A percentile compares a stretch with the other conserved stretches of the same genome.
Evolutionary conservation across 192 early-diverging fungal species (phyloP).

Genomic region (Podila epigama): DNA sequence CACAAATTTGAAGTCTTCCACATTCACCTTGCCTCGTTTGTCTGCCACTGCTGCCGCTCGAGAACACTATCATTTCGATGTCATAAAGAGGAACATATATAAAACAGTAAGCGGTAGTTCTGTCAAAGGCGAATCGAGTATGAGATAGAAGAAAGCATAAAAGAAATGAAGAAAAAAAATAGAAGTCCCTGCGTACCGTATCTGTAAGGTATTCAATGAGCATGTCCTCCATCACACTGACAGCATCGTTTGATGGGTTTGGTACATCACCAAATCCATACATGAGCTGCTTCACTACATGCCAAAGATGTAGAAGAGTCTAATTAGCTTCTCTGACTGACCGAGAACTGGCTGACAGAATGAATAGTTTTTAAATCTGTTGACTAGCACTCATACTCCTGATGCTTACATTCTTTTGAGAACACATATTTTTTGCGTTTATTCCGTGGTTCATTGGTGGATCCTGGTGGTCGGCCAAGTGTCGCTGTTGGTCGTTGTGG

Average conservation of each 20-base stretch:
- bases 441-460: slow-evolving; percentile 45
- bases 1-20: slow-evolving; percentile 78
- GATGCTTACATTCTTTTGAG: slow-evolving; percentile 49
- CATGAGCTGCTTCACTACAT: slow-evolving; percentile 75
- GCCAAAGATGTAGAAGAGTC: background rate
- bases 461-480: slow-evolving; percentile 40
- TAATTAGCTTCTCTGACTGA: background rate
- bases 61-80: slow-evolving; percentile 53
- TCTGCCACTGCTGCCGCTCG: slow-evolving; percentile 60
- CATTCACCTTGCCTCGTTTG: slow-evolving; percentile 66
- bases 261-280: slow-evolving; percentile 88
- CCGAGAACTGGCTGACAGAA: background rate
- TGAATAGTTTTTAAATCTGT: background rate
- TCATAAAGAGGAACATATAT: background rate
- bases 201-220: slow-evolving; percentile 80
- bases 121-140: background rate
- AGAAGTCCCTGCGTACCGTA: slow-evolving; percentile 60
- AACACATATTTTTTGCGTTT: slow-evolving; percentile 50
- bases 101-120: background rate
- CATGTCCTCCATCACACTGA: slow-evolving; percentile 85
- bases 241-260: slow-evolving; percentile 76
- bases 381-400: background rate
- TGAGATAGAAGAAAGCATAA: background rate
- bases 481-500: slow-evolving; percentile 6
- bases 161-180: background rate